Evolutionary conservation across 495 filamentous ascomycete genomes (phyloP), one percentile per base, ranked within the genome.

Genomic region (Annulohypoxylon bovei): DNA sequence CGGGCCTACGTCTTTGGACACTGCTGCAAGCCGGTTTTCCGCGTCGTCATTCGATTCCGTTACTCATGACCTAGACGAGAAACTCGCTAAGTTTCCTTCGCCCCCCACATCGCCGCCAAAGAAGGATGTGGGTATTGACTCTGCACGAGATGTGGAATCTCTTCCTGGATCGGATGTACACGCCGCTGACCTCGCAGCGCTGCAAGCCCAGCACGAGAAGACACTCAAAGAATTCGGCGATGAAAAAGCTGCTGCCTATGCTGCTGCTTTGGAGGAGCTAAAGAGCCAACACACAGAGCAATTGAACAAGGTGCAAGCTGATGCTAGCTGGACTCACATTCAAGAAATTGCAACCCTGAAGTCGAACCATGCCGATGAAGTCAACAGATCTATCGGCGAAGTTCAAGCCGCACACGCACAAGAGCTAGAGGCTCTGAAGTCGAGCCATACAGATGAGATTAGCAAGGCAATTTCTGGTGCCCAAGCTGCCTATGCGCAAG

Each of bases 201-300:
- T 78, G 9, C 76, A 77, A 20, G 85, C 86, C 25, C 75, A 83
- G 58, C 85, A 87, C 55, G 75, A 78, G 39, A 75, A 81, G 61
- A 75, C 81, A 50, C 76, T 88, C 12, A 64, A 81, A 56, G 78
- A 81, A 75, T 77, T 62, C 72, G 82, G 18, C 72, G 78, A 44
- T 75, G 83, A 65, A 79, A 85, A 76, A 78, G 81, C 53, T 75
- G 80, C 67, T 78, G 81, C 74, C 77, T 82, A 79, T 76, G 78
- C 63, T 2, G 69, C 73, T 0, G 79, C 84, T 64, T 80, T 84
- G 46, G 78, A 83, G 40, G 80, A 81, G 30, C 65, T 87, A 9
- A 81, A 81, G 63, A 73, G 47, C 2, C 79, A 83, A 69, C 80
- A 87, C 61, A 64, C 73, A 12, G 82, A 86, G 50, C 76, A 83